Conservation (phyloP, 129 eudicot genomes). For the carrot (Daucus carota) region DNA sequence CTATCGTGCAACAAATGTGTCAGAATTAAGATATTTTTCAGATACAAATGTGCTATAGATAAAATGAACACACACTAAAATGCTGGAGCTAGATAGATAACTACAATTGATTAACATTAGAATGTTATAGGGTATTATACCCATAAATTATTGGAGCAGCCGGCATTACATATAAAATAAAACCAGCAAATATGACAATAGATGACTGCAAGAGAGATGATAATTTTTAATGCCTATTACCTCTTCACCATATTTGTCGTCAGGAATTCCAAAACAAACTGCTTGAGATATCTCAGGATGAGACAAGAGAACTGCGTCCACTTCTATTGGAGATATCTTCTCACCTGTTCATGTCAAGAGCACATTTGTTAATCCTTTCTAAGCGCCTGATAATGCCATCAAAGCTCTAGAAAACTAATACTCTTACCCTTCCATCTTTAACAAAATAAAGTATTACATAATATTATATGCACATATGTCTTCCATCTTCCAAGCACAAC, state of each 20-base stretch:
- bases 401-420: background rate
- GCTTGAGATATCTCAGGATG: slow-evolving; percentile 86
- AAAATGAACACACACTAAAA: background rate
- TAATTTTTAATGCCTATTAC: slow-evolving; percentile 27
- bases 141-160: background rate
- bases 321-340: slow-evolving; percentile 96
- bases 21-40: no score
- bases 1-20: no score
- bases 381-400: background rate
- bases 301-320: slow-evolving; percentile 79
- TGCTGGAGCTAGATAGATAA: background rate
- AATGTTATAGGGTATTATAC: background rate
- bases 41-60: background rate
- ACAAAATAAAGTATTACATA: background rate
- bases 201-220: background rate
- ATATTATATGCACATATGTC: background rate
- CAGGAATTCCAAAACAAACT: slow-evolving; percentile 93
- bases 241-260: slow-evolving; percentile 98
- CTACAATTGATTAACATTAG: background rate
- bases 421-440: background rate
- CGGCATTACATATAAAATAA: background rate
- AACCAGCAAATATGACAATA: background rate
- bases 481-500: background rate
- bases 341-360: slow-evolving; percentile 41
- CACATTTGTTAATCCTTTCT: background rate